Conservation (phyloP, 208 protist species). For the Acanthamoeba castellanii region DNA sequence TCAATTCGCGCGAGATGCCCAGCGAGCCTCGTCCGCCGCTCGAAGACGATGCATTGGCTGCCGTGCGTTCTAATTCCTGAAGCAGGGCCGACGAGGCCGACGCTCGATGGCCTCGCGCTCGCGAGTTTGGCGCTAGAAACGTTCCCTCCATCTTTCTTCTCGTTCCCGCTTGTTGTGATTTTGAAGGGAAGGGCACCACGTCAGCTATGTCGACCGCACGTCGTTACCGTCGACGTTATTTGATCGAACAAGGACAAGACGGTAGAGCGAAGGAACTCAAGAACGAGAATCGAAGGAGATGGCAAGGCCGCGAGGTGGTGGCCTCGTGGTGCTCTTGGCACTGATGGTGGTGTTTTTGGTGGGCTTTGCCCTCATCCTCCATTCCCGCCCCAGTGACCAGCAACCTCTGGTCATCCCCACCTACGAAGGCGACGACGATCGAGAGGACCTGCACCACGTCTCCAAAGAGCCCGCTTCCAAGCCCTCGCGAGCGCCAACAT, state of each 20-base stretch:
- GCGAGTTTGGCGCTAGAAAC: background rate
- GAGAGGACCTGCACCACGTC: background rate
- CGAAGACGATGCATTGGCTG: background rate
- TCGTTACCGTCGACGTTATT: too few relatives aligned
- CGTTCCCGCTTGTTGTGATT: too few relatives aligned
- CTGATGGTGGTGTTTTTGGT: background rate
- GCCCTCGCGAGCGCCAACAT: too few relatives aligned
- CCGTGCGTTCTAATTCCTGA: background rate
- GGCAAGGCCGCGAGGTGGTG: background rate
- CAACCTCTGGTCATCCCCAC: background rate
- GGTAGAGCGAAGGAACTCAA: too few relatives aligned
- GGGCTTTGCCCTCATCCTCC: background rate
- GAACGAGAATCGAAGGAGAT: too few relatives aligned
- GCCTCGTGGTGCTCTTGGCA: background rate
- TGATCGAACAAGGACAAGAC: too few relatives aligned
- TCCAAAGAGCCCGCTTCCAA: too few relatives aligned
- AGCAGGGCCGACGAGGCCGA: background rate
- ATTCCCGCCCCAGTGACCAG: background rate
- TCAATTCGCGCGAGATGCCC: slow-evolving; percentile 38
- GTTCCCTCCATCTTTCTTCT: background rate
- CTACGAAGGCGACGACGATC: background rate
- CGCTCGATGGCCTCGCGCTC: background rate
- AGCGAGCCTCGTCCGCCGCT: background rate
- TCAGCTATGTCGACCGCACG: too few relatives aligned
- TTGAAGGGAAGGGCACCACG: too few relatives aligned